Base-by-base conservation (phyloP, 2,329 filamentous ascomycete genomes). In the Ophiocordyceps camponoti-leonardi region DNA sequence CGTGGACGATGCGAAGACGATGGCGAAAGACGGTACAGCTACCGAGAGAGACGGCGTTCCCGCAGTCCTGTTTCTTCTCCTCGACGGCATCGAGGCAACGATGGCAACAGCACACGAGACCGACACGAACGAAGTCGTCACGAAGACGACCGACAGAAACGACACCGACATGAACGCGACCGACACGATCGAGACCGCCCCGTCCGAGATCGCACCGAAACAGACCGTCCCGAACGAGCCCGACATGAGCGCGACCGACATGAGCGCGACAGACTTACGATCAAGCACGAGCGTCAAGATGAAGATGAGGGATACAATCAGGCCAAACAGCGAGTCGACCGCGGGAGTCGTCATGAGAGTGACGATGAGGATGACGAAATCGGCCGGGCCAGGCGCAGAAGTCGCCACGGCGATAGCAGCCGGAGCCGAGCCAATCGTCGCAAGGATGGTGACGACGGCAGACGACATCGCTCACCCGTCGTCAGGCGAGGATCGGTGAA, bases 401-500 rank as follows among this genome's bases (percentile, higher is more conserved):
- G 31, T n/a, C 31, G 14, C 31, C 8, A 35, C 13, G 31, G 31
- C 31, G 31, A 35, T 16, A n/a, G 13, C 33, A 37, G 33, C 18
- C 33, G 16, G 14, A 12, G 4, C 7, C 13, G 33, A 37, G 13
- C 16, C 33, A 37, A 1, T 18, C 33, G 10, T 18, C 2, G 33
- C 6, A 16, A 18, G 16, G 31, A 33, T 14, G 31, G 16, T 12
- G 31, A 33, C 6, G 33, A n/a, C n/a, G 14, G 33, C 14, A 6
- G 14, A 49, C 53, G 57, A 37, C 56, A 53, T 48, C 54, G 56
- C 42, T 63, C 61, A 49, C 60, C 59, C 48, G 58, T 65, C 41
- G 54, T 61, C 18, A 51, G 47, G 46, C 49, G 53, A 33, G 51
- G 52, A 41, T 33, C 13, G 31, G 14, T 23, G 4, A 23, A 23